Conservation (phyloP, 805 yeast genomes). For the Cephaloascus fragrans region DNA sequence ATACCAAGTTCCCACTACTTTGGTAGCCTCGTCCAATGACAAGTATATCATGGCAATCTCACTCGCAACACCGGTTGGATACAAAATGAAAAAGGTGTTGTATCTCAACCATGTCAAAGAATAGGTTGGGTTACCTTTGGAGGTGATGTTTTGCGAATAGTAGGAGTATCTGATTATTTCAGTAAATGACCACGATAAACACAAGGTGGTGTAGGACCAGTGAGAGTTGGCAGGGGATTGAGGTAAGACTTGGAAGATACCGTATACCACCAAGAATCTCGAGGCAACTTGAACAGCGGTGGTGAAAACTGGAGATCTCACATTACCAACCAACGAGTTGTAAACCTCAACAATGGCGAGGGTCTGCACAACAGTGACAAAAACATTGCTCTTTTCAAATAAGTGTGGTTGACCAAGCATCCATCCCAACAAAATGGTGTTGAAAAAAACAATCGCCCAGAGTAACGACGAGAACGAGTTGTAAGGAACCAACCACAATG, state of each 20-base stretch:
- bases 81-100: slow-evolving; percentile 70
- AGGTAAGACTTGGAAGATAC: slow-evolving; percentile 72
- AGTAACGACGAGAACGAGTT: slow-evolving; percentile 30
- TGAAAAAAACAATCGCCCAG: slow-evolving; percentile 30
- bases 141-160: slow-evolving; percentile 60
- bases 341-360: slow-evolving; percentile 73
- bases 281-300: slow-evolving; percentile 85
- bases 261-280: slow-evolving; percentile 72
- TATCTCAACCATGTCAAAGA: slow-evolving; percentile 68
- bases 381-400: slow-evolving; percentile 46
- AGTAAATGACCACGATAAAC: slow-evolving; percentile 88
- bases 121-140: slow-evolving; percentile 43
- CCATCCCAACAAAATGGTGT: slow-evolving; percentile 22
- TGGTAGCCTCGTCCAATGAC: slow-evolving; percentile 63
- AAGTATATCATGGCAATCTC: slow-evolving; percentile 64
- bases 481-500: slow-evolving; percentile 26
- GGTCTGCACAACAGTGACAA: slow-evolving; percentile 63
- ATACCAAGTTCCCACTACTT: slow-evolving; percentile 37
- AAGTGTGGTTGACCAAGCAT: slow-evolving; percentile 55
- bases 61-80: slow-evolving; percentile 88
- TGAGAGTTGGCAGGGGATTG: slow-evolving; percentile 46
- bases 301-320: slow-evolving; percentile 76
- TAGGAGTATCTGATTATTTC: slow-evolving; percentile 84
- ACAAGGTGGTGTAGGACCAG: slow-evolving; percentile 59
- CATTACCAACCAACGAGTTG: slow-evolving; percentile 72